These are phyloP conservation scores for Aspergillus felis DNA, from an alignment of 2,329 filamentous ascomycete genomes.

Conservation along the genomic window DNA sequence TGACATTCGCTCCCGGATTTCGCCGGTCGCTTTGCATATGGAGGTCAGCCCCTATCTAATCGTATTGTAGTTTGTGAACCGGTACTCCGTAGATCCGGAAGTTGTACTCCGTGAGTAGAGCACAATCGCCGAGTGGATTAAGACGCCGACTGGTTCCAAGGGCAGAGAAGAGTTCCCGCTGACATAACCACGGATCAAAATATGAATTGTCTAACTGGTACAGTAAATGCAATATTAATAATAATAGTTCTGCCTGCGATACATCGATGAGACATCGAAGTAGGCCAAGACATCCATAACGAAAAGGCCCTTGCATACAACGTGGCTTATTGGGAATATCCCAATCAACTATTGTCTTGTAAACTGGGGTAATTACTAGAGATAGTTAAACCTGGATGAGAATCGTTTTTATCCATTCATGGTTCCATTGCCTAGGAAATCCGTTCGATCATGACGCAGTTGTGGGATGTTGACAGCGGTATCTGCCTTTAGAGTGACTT, in stretches of 20 bases:
- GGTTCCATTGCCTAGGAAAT: not conserved
- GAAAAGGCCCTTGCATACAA: conserved; percentile 1
- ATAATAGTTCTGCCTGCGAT: not conserved
- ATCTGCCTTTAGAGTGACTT: no score
- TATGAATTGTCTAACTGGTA: not conserved
- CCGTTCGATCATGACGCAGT: not conserved
- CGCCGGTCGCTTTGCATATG: not conserved
- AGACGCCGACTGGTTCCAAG: not conserved
- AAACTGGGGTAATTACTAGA: not conserved
- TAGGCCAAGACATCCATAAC: not conserved
- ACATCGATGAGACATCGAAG: not conserved
- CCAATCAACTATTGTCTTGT: conserved; percentile 1
- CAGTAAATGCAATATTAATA: not conserved
- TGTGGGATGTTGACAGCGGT: no score
- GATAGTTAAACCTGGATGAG: not conserved
- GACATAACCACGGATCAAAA: not conserved
- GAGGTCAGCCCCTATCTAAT: not conserved
- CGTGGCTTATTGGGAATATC: not conserved
- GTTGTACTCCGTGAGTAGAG: no score
- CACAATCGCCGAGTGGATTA: not conserved
- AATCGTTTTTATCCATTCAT: not conserved
- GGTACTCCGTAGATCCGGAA: no score
- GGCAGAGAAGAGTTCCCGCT: not conserved
- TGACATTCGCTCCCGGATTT: not conserved
- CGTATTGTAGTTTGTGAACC: not conserved